phyloP scores from a whole-genome alignment of 1,139 yeast species.

The Wickerhamiella infanticola region DNA sequence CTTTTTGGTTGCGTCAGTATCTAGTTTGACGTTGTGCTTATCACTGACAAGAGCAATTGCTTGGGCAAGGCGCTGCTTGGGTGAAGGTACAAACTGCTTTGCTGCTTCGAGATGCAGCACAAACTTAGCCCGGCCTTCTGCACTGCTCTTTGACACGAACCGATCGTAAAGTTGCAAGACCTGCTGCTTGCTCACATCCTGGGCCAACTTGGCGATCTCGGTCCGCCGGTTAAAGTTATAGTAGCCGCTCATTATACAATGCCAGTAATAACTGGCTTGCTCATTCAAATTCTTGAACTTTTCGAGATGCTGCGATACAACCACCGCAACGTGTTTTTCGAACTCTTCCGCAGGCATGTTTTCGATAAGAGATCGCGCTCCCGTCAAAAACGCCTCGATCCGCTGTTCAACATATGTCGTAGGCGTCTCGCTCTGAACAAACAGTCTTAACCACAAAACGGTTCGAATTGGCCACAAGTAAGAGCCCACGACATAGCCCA shows the following conservation, averaged over 20 bases:
- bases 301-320: slow-evolving; percentile 48
- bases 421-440: slow-evolving; percentile 74
- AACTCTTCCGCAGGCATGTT: slow-evolving; percentile 47
- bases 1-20: neutral
- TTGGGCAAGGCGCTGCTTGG: slow-evolving; percentile 7
- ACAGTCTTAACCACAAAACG: slow-evolving; percentile 58
- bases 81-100: slow-evolving; percentile 1
- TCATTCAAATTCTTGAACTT: slow-evolving; percentile 65
- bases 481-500: slow-evolving; percentile 80
- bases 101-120: slow-evolving; percentile 39
- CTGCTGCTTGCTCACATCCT: slow-evolving; percentile 39
- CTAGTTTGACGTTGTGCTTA: neutral
- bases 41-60: neutral
- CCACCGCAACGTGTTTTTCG: slow-evolving; percentile 49
- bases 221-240: slow-evolving; percentile 51
- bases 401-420: slow-evolving; percentile 63
- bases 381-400: slow-evolving; percentile 38
- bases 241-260: slow-evolving; percentile 54
- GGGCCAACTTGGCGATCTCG: slow-evolving; percentile 42
- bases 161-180: slow-evolving; percentile 39
- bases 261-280: slow-evolving; percentile 54
- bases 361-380: slow-evolving; percentile 30
- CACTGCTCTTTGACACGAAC: slow-evolving; percentile 31
- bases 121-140: slow-evolving; percentile 29
- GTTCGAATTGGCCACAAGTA: slow-evolving; percentile 57